Evolutionary conservation across 2,329 filamentous ascomycete species (phyloP).

Genomic region (Clathrospora elynae): DNA sequence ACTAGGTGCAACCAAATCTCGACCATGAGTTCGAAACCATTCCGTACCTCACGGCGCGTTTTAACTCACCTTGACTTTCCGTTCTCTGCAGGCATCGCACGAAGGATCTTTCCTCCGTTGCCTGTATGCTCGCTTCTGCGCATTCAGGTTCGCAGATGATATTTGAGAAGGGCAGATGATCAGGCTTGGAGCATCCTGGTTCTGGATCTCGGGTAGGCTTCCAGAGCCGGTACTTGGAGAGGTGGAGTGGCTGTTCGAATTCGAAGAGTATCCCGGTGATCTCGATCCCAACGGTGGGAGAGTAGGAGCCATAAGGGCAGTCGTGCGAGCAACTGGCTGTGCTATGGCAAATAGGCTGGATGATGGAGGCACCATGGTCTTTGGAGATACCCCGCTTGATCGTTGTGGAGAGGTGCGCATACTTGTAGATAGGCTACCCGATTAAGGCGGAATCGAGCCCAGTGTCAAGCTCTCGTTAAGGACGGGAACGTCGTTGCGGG

Average conservation of each 20-base stretch:
- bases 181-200: constrained; percentile 43
- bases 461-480: constrained; percentile 5
- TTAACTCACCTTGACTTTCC: constrained; percentile 67
- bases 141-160: constrained; percentile 61
- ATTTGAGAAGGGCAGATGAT: constrained; percentile 51
- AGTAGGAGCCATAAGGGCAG: constrained; percentile 38
- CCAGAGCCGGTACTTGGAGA: constrained; percentile 46
- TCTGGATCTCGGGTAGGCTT: constrained; percentile 37
- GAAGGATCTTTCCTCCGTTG: constrained; percentile 95
- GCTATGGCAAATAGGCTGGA: constrained; percentile 41
- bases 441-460: constrained; percentile 7
- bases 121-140: constrained; percentile 91
- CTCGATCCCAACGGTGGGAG: constrained; percentile 34
- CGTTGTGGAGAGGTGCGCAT: constrained; percentile 42
- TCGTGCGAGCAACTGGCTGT: constrained; percentile 30
- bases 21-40: not conserved
- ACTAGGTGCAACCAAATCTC: no score
- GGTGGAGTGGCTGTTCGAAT: constrained; percentile 42
- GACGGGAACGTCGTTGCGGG: constrained; percentile 31
- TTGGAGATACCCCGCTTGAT: constrained; percentile 42
- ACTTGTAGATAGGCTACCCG: constrained; percentile 13
- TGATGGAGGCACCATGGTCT: constrained; percentile 41
- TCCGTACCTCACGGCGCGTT: no score
- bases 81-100: constrained; percentile 93
- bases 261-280: constrained; percentile 41